Percentiles rank a stretch among this genome's conserved stretches.
Evolutionary conservation across 306 rosid species (phyloP).

Genomic region (Vicia sativa): DNA sequence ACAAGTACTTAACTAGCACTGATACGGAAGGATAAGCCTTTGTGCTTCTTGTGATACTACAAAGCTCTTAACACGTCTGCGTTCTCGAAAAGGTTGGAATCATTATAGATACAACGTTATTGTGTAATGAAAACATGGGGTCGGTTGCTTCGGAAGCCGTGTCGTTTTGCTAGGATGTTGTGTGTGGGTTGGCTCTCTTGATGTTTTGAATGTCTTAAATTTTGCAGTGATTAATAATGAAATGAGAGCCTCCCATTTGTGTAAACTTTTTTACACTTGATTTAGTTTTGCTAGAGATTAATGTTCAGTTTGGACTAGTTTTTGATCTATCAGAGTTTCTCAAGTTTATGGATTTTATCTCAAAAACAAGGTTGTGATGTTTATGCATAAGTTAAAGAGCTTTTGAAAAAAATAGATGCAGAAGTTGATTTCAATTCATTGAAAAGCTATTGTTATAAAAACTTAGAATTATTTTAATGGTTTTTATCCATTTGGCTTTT

Average conservation of each 20-base stretch:
- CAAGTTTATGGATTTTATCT: neutral
- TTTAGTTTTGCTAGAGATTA: slow-evolving; percentile 14
- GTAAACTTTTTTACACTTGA: slow-evolving; percentile 25
- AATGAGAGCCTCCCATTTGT: slow-evolving; percentile 5
- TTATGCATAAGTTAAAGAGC: neutral
- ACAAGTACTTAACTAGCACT: slow-evolving; percentile 11
- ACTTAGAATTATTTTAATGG: neutral
- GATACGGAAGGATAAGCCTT: slow-evolving; percentile 5
- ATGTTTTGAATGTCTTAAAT: slow-evolving; percentile 25
- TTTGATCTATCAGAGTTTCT: neutral
- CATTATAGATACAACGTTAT: neutral
- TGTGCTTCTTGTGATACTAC: neutral
- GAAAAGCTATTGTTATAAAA: neutral
- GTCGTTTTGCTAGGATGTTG: slow-evolving; percentile 22
- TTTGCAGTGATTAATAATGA: slow-evolving; percentile 19
- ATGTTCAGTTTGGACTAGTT: neutral
- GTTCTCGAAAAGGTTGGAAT: neutral
- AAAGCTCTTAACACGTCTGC: neutral
- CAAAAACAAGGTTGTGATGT: slow-evolving; percentile 4
- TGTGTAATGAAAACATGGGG: slow-evolving; percentile 15
- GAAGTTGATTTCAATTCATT: neutral
- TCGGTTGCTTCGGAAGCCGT: neutral
- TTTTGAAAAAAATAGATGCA: neutral
- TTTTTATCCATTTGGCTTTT: neutral
- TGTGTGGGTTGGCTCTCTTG: slow-evolving; percentile 22